phyloP scores from a whole-genome alignment of 2,329 filamentous ascomycete species.

The Monilinia polystroma region DNA sequence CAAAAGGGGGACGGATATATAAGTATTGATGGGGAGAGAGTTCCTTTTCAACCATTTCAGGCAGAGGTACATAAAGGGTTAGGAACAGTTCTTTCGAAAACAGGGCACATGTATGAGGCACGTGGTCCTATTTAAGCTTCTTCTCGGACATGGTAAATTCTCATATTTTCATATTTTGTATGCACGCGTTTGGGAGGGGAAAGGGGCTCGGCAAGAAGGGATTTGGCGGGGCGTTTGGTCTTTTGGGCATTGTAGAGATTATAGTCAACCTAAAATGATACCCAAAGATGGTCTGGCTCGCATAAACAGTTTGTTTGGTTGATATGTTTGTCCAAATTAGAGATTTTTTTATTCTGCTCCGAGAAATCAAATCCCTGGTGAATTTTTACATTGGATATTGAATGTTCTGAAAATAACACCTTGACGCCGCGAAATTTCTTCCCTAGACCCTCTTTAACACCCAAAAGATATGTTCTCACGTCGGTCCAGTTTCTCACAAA shows the following conservation, averaged over 20 bases:
- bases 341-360: constrained; percentile 1
- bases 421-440: constrained; percentile 15
- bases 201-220: constrained; percentile 26
- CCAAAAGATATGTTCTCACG: constrained; percentile 5
- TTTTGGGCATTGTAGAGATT: not conserved
- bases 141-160: not conserved
- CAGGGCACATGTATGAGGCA: constrained; percentile 67
- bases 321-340: constrained; percentile 23
- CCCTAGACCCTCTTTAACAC: constrained; percentile 6
- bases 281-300: constrained; percentile 11
- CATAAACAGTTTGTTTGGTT: constrained; percentile 14
- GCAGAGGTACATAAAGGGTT: constrained; percentile 81
- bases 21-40: constrained; percentile 86
- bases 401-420: constrained; percentile 22
- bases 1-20: constrained; percentile 75
- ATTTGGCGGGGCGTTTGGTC: constrained; percentile 11
- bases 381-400: constrained; percentile 17
- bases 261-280: constrained; percentile 16
- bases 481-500: not conserved
- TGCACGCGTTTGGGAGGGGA: constrained; percentile 24
- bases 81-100: constrained; percentile 80
- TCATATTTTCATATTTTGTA: constrained; percentile 11
- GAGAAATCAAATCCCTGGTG: not conserved
- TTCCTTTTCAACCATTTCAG: constrained; percentile 88
- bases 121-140: constrained; percentile 43